Evolutionary conservation across 164 flowering plant genomes (phyloP).

Genomic region (Vitis rupestris): DNA sequence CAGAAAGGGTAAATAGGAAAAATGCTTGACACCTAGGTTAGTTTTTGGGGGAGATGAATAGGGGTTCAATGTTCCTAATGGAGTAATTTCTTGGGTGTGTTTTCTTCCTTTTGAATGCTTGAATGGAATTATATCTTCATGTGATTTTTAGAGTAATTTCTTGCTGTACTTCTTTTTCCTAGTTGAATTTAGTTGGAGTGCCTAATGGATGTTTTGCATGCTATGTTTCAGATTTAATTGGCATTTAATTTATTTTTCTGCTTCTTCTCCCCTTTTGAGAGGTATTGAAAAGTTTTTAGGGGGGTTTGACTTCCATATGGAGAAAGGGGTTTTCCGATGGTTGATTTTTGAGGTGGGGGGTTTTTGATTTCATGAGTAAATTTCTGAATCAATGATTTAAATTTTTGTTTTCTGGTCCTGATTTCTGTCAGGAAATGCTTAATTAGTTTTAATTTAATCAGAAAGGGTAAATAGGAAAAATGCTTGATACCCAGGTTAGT

Average conservation of each 20-base stretch:
- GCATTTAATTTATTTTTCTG: conserved; percentile 3
- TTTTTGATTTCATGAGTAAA: neutral
- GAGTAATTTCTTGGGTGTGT: too few species aligned
- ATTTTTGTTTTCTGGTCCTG: neutral
- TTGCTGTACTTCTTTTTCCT: neutral
- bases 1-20: too few species aligned
- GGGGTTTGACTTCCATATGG: too few species aligned
- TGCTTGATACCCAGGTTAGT: too few species aligned
- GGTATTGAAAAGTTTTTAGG: neutral
- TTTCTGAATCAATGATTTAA: neutral
- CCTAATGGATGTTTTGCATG: neutral
- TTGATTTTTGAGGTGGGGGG: neutral
- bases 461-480: too few species aligned
- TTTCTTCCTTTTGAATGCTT: too few species aligned
- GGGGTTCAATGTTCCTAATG: too few species aligned
- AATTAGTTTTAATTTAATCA: too few species aligned
- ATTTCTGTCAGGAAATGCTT: neutral
- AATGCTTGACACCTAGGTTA: too few species aligned
- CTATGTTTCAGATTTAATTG: neutral
- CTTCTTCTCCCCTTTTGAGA: too few species aligned
- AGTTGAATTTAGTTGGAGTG: neutral
- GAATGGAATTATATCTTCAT: too few species aligned
- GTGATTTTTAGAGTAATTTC: neutral
- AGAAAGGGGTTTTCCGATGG: neutral
- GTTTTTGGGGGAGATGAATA: too few species aligned